Base-by-base conservation (phyloP, 169 alveolate genomes). In the Babesia ovis region DNA sequence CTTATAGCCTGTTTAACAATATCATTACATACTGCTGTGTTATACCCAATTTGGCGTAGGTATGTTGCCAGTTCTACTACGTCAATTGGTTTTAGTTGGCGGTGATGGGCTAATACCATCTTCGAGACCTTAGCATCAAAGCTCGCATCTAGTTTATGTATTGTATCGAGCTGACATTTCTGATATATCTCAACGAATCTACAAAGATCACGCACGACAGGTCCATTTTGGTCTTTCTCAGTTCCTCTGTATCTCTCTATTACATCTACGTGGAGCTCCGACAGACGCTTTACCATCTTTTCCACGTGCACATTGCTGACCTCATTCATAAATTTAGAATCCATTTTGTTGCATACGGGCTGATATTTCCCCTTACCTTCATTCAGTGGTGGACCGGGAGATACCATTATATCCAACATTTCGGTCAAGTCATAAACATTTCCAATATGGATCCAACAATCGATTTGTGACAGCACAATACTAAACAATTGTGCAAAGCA, bases 121-220 rank as follows among this genome's bases (percentile, higher is more conserved):
- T 3, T 27, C 6, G 4, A 32, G 0, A 64, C 20, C n/a, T 16
- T 23, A 14, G 32, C n/a, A 32, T 64, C 16, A 2, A 64, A 23
- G 3, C 22, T 48, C 0, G 41, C 61, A 46, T 2, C 37, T 0
- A 50, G 16, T 2, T 8, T 25, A 4, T 2, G 54, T 6, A 31
- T 9, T 0, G 31, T 14, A 31, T 23, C 4, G 29, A 64, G 45
- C 34, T 35, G 11, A 22, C 20, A 32, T 18, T 3, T 29, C 31
- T 32, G 74, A 43, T 35, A 50, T 64, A 64, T 64, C 16, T 27
- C 39, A 31, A 64, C 48, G 48, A 64, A 64, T 18, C 55, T 50
- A 42, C 74, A 64, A 43, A 64, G 62, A 39, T 64, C 39, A 29
- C 74, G 45, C 25, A 64, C 18, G 8, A 16, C 23, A 27, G 70